Base-by-base conservation (phyloP, 164 flowering plant species). In the Annona cherimola region DNA sequence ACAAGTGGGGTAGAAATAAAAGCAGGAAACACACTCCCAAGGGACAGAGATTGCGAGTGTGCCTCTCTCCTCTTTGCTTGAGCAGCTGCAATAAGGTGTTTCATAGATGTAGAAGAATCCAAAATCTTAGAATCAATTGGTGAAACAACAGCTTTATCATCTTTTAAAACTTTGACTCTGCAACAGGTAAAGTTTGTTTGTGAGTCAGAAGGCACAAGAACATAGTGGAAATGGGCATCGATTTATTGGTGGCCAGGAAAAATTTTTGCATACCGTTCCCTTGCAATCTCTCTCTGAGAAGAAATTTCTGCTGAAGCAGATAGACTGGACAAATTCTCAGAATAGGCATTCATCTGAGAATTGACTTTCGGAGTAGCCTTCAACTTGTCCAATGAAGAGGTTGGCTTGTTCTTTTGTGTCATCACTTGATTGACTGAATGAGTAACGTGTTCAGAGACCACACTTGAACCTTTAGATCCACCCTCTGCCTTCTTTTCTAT, bases 41-140 rank as follows among this genome's bases (percentile, higher is more conserved):
- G 70, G 35, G 76, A 63, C 20, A 62, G 67, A 69, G 78, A 81
- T 64, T 85, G 90, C 8, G 82, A 71, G 16, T 85, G 88, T 70
- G 98, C 85, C 68, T 86, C 85, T 76, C 64, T 84, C 75, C 97
- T 86, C 80, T 90, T 95, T 42, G 98, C 99, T 78, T 90, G 98
- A 74, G 99, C 99, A 76, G 86, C 96, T 54, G 98, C 98, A 82
- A 95, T 95, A 19, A 94, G 98, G 82, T 89, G 82, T 79, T 78
- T 92, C 90, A 94, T 90, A 55, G 99, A 87, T 73, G 74, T 76
- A 59, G 41, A 82, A 69, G 96, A 83, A 68, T 92, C 92, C 41
- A 79, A 67, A 66, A 72, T 71, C 74, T 77, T 86, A 67, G 83
- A 72, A 67, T 86, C 89, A 46, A 71, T 40, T 64, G 74, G 59